A percentile compares a stretch with the other conserved stretches of the same genome.
Evolutionary conservation across 75 land plant genomes (phyloP).

Genomic region (Larix kaempferi): DNA sequence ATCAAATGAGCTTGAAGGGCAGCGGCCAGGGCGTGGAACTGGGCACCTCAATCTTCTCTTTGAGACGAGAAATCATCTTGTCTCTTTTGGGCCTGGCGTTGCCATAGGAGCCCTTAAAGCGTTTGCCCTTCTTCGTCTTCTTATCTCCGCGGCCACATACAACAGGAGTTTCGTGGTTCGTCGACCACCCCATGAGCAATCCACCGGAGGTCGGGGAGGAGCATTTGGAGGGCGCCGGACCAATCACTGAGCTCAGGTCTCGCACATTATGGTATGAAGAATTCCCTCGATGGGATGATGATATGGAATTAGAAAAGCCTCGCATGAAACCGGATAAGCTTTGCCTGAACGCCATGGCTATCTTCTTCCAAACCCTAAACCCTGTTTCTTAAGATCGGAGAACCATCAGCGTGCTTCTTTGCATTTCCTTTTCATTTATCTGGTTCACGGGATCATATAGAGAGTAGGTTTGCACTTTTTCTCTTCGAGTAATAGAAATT

Average conservation of each 20-base stretch:
- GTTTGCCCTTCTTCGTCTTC: slow-evolving; percentile 92
- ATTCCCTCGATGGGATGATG: too few species aligned
- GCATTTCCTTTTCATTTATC: too few species aligned
- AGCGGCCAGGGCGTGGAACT: slow-evolving; percentile 83
- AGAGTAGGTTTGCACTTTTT: too few species aligned
- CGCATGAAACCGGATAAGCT: not conserved
- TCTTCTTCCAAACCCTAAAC: not conserved
- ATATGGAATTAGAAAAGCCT: too few species aligned
- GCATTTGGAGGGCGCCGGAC: not conserved
- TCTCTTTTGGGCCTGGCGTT: slow-evolving; percentile 67
- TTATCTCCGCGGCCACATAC: slow-evolving; percentile 93
- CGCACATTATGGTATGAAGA: not conserved
- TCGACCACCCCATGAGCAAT: not conserved
- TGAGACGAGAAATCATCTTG: slow-evolving; percentile 54
- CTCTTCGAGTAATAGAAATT: too few species aligned
- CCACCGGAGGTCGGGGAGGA: not conserved
- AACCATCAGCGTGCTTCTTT: too few species aligned
- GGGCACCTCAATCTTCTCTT: slow-evolving; percentile 81
- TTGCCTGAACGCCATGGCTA: not conserved
- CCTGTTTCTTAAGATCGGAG: too few species aligned
- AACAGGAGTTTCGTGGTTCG: slow-evolving; percentile 15
- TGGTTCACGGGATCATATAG: too few species aligned
- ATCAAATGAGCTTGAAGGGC: slow-evolving; percentile 69
- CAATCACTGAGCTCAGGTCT: slow-evolving; percentile 3
- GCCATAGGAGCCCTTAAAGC: slow-evolving; percentile 83